These are phyloP conservation scores for Globisporangium nunn DNA, from an alignment of 352 stramenopile species.

Conservation along the genomic window DNA sequence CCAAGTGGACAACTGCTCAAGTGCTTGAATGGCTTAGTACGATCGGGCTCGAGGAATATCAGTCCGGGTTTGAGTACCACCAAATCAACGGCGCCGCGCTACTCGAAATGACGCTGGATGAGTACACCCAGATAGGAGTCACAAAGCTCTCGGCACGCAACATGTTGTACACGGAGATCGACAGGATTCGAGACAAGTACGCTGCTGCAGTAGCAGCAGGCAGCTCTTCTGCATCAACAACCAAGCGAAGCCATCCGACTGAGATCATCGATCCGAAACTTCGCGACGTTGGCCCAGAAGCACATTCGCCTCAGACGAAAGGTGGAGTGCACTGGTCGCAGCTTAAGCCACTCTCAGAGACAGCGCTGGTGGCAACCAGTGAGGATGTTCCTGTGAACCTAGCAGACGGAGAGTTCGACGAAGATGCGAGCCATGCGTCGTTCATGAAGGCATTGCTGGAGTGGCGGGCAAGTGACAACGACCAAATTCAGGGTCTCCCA, in stretches of 20 bases:
- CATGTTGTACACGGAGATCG: slow-evolving; percentile 40
- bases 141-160: slow-evolving; percentile 53
- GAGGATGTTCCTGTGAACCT: slow-evolving; percentile 56
- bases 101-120: slow-evolving; percentile 33
- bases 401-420: slow-evolving; percentile 67
- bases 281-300: slow-evolving; percentile 26
- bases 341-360: slow-evolving; percentile 43
- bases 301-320: slow-evolving; percentile 17
- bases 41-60: slow-evolving; percentile 56
- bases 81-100: slow-evolving; percentile 53
- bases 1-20: slow-evolving; percentile 47
- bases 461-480: slow-evolving; percentile 46
- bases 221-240: not conserved
- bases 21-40: slow-evolving; percentile 58
- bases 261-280: slow-evolving; percentile 67
- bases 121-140: slow-evolving; percentile 46
- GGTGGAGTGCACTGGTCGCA: slow-evolving; percentile 62
- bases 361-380: slow-evolving; percentile 7
- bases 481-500: slow-evolving; percentile 2
- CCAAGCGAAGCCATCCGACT: not conserved
- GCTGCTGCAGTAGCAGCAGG: slow-evolving; percentile 1
- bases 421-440: slow-evolving; percentile 62
- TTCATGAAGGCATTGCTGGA: slow-evolving; percentile 79
- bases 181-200: slow-evolving; percentile 30
- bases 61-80: slow-evolving; percentile 71